Evolutionary conservation across 306 rosid species (phyloP).

Genomic region (Lithocarpus polystachyus): DNA sequence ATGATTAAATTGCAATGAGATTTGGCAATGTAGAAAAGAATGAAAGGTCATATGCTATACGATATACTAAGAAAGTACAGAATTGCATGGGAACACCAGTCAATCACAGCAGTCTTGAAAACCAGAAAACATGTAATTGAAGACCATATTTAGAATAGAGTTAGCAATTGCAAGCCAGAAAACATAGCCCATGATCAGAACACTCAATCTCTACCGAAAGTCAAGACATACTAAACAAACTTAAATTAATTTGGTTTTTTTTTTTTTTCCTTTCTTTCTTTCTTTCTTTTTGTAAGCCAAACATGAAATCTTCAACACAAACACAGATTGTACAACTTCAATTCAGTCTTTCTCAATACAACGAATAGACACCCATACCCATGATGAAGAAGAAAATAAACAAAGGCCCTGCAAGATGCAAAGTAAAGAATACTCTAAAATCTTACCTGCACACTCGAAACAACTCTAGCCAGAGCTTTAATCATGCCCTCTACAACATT

Average conservation of each 20-base stretch:
- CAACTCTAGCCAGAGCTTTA: conserved; percentile 93
- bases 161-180: background rate
- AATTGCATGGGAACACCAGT: background rate
- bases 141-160: background rate
- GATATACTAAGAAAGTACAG: background rate
- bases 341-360: background rate
- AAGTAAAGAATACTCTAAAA: background rate
- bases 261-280: too few relatives aligned
- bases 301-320: background rate
- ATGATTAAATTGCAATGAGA: background rate
- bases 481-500: conserved; percentile 96
- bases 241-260: background rate
- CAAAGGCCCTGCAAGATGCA: background rate
- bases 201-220: background rate
- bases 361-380: background rate
- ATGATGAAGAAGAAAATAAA: background rate
- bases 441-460: conserved; percentile 81
- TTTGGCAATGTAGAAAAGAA: background rate
- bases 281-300: too few relatives aligned
- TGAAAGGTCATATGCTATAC: background rate
- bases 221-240: background rate
- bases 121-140: background rate
- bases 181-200: background rate
- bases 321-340: background rate
- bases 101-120: background rate